Percentiles rank a stretch among this genome's conserved stretches.
phyloP scores from a whole-genome alignment of 768 basidiomycete genomes.

The Pleurotus eryngii region DNA sequence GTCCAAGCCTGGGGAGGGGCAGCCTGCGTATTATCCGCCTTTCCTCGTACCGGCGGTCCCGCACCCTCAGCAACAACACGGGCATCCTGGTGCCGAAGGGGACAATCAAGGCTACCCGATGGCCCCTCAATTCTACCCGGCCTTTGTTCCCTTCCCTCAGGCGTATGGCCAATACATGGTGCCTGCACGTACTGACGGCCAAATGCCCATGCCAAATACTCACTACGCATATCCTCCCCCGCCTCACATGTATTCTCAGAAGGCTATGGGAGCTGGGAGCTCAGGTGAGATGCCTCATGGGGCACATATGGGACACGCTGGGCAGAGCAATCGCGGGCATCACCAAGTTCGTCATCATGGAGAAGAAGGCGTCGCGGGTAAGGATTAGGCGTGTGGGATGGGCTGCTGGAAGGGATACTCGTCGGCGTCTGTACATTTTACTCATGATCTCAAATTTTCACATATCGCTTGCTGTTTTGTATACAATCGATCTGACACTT shows the following conservation, averaged over 20 bases:
- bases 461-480: slow-evolving; percentile 2
- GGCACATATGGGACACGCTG: background rate
- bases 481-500: background rate
- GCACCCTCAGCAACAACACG: slow-evolving; percentile 21
- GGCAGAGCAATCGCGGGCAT: background rate
- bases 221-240: slow-evolving; percentile 24
- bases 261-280: slow-evolving; percentile 5
- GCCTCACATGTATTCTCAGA: slow-evolving; percentile 9
- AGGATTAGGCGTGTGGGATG: background rate
- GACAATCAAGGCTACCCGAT: slow-evolving; percentile 36
- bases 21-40: slow-evolving; percentile 47
- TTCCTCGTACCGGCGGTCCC: slow-evolving; percentile 38
- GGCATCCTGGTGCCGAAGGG: slow-evolving; percentile 32
- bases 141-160: slow-evolving; percentile 44
- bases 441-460: background rate
- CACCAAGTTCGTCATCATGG: background rate
- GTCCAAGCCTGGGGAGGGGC: slow-evolving; percentile 50
- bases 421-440: background rate
- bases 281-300: slow-evolving; percentile 7
- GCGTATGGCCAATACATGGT: slow-evolving; percentile 50
- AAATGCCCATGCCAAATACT: slow-evolving; percentile 27
- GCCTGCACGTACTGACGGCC: slow-evolving; percentile 35
- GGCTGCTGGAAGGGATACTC: background rate
- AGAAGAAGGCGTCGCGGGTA: slow-evolving; percentile 4
- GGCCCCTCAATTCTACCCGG: slow-evolving; percentile 41